Evolutionary conservation across 257 asterid genomes (phyloP).

Genomic region (Forsythia suspensa): DNA sequence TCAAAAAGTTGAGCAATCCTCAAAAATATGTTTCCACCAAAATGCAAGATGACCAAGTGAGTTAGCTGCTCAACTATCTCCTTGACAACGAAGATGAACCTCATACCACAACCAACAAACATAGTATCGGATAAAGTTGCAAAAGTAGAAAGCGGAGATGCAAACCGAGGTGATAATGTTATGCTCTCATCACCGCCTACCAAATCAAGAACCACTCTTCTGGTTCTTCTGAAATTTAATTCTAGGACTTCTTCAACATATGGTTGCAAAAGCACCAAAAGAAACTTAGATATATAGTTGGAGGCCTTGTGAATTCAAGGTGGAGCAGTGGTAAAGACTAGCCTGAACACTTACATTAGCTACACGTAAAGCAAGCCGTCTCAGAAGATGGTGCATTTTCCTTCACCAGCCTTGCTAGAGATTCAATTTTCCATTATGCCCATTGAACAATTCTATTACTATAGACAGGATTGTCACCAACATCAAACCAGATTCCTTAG

Average conservation of each 20-base stretch:
- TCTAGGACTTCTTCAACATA: slow-evolving; percentile 93
- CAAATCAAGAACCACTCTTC: slow-evolving; percentile 82
- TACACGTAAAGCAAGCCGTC: slow-evolving; percentile 81
- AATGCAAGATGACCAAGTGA: no score
- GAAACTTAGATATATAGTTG: slow-evolving; percentile 80
- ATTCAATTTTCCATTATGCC: slow-evolving; percentile 95
- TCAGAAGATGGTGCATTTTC: slow-evolving; percentile 91
- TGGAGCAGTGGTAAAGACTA: slow-evolving; percentile 88
- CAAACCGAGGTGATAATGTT: slow-evolving; percentile 94
- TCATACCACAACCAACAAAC: slow-evolving; percentile 93
- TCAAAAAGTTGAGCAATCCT: no score
- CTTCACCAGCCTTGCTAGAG: slow-evolving; percentile 74
- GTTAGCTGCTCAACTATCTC: slow-evolving; percentile 92
- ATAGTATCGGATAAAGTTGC: slow-evolving; percentile 73
- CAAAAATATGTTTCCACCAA: no score
- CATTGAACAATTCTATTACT: slow-evolving; percentile 87
- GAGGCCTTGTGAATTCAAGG: slow-evolving; percentile 82
- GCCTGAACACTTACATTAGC: slow-evolving; percentile 97
- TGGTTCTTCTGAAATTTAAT: slow-evolving; percentile 81
- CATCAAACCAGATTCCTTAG: slow-evolving; percentile 82
- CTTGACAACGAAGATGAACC: slow-evolving; percentile 81
- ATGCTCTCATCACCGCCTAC: slow-evolving; percentile 66
- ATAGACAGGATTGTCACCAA: slow-evolving; percentile 85
- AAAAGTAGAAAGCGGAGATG: slow-evolving; percentile 94
- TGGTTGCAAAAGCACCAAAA: slow-evolving; percentile 93